Evolutionary conservation across 2,329 filamentous ascomycete species (phyloP).

Genomic region (Scleromitrula shiraiana): DNA sequence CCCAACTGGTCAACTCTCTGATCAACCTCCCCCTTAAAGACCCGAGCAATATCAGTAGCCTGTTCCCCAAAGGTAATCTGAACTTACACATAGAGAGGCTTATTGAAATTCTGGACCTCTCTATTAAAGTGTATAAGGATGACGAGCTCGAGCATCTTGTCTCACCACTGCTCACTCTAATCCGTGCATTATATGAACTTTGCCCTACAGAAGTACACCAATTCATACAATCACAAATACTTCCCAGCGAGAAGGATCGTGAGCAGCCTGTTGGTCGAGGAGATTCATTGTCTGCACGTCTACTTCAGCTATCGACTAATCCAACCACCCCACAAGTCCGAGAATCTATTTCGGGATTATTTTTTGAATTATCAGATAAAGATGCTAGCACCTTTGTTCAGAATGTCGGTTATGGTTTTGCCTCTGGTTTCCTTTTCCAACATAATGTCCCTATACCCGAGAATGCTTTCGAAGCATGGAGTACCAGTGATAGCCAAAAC

Average conservation of each 20-base stretch:
- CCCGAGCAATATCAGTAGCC: constrained; percentile 36
- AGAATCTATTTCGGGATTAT: constrained; percentile 65
- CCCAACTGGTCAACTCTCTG: constrained; percentile 69
- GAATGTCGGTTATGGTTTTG: constrained; percentile 92
- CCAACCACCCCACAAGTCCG: constrained; percentile 64
- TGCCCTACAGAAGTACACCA: constrained; percentile 55
- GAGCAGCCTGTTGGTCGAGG: constrained; percentile 69
- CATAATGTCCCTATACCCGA: constrained; percentile 73
- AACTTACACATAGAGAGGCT: constrained; percentile 55
- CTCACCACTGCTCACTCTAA: constrained; percentile 64
- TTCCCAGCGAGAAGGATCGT: constrained; percentile 73
- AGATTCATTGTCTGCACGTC: constrained; percentile 62
- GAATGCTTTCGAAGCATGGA: constrained; percentile 50
- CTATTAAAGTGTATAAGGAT: constrained; percentile 55
- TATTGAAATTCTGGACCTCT: constrained; percentile 59
- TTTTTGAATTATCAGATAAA: constrained; percentile 81
- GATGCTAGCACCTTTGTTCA: constrained; percentile 74
- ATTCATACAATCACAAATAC: constrained; percentile 56
- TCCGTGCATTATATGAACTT: constrained; percentile 62
- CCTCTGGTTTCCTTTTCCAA: constrained; percentile 80
- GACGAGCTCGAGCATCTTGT: constrained; percentile 64
- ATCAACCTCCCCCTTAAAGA: constrained; percentile 66
- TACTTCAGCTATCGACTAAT: constrained; percentile 72
- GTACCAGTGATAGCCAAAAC: constrained; percentile 19
- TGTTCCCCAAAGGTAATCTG: constrained; percentile 59